A percentile compares a stretch with the other conserved stretches of the same genome.
phyloP scores from a whole-genome alignment of 495 filamentous ascomycete genomes.

The Penicillium crystallinum region DNA sequence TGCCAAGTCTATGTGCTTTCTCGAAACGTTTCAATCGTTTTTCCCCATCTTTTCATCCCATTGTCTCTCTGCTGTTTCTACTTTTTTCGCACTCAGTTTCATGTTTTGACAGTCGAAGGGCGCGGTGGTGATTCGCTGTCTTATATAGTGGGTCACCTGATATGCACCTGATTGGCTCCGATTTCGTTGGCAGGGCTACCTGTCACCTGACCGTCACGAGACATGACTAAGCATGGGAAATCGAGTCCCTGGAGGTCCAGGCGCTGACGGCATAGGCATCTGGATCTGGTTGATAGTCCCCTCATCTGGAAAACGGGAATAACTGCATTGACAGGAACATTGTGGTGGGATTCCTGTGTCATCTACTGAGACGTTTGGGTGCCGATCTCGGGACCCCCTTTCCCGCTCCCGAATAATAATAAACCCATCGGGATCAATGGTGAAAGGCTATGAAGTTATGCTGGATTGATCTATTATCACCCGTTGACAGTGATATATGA shows the following conservation, averaged over 20 bases:
- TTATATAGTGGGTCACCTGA: conserved; percentile 2
- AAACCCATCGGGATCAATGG: conserved; percentile 1
- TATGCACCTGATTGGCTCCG: conserved; percentile 11
- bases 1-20: background rate
- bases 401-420: background rate
- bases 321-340: background rate
- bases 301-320: background rate
- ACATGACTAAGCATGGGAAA: conserved; percentile 7
- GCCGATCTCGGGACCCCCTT: background rate
- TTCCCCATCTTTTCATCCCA: background rate
- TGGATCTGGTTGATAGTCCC: background rate
- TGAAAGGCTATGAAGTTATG: conserved; percentile 10
- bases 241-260: conserved; percentile 1
- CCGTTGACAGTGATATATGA: conserved; percentile 8
- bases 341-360: background rate
- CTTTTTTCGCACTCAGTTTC: background rate
- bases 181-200: conserved; percentile 23
- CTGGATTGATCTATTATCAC: conserved; percentile 2
- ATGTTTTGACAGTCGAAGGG: conserved; percentile 6
- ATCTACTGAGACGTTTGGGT: background rate
- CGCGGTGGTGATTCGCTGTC: conserved; percentile 11
- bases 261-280: conserved; percentile 1
- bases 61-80: background rate
- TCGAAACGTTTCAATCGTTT: background rate
- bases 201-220: conserved; percentile 11